A percentile compares a stretch with the other conserved stretches of the same genome.
These are phyloP conservation scores for Lepidium sativum DNA, from an alignment of 345 rosid species.

Conservation along the genomic window DNA sequence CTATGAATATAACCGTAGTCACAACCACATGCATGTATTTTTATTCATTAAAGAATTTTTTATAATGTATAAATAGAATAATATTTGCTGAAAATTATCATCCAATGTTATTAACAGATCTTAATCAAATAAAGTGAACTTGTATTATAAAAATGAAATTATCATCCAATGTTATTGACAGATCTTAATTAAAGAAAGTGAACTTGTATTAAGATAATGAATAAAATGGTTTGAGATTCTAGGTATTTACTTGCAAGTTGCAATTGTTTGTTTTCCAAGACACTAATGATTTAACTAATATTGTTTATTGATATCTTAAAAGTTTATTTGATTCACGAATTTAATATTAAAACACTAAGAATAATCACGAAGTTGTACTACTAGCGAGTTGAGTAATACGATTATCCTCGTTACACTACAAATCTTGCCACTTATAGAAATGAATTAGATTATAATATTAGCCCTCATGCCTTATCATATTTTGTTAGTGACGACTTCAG, in stretches of 20 bases:
- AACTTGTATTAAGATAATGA: not conserved
- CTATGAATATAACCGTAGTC: not conserved
- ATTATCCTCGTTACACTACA: slow-evolving; percentile 24
- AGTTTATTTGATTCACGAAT: slow-evolving; percentile 2
- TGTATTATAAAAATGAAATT: not conserved
- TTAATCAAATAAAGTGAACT: not conserved
- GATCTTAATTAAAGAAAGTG: too few relatives aligned
- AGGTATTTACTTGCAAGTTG: slow-evolving; percentile 26
- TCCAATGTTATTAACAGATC: not conserved
- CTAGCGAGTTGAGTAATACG: slow-evolving; percentile 22
- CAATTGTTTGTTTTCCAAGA: slow-evolving; percentile 24
- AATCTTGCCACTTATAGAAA: slow-evolving; percentile 32
- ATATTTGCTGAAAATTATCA: not conserved
- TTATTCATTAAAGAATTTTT: not conserved
- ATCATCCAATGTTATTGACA: too few relatives aligned
- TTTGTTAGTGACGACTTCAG: slow-evolving; percentile 23
- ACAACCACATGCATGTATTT: not conserved
- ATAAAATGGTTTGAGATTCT: slow-evolving; percentile 14
- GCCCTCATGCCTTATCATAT: slow-evolving; percentile 30
- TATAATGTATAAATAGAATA: too few relatives aligned
- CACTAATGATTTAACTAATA: slow-evolving; percentile 5
- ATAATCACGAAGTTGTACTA: slow-evolving; percentile 29
- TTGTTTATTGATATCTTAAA: slow-evolving; percentile 1
- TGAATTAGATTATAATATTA: slow-evolving; percentile 4
- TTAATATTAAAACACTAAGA: slow-evolving; percentile 26